Conservation (phyloP, 2,329 filamentous ascomycete species). For the Escovopsis weberi region DNA sequence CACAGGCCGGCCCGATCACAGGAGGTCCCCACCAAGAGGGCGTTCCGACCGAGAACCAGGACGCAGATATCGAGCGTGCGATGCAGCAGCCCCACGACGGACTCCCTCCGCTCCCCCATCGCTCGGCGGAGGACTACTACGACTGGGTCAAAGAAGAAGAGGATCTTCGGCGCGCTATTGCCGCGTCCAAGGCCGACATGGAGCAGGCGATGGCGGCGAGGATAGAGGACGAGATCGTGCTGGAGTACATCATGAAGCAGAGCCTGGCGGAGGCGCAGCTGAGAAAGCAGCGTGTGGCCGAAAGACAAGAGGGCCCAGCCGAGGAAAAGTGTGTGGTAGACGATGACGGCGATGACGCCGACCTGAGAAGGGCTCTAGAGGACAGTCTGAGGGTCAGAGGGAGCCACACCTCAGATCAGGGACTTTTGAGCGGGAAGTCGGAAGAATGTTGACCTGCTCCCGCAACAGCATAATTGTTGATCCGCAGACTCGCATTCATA, state of each 20-base stretch:
- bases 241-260: constrained; percentile 67
- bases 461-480: no score
- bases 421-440: constrained; percentile 1
- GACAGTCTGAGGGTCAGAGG: constrained; percentile 32
- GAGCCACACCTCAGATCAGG: constrained; percentile 16
- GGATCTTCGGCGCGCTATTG: constrained; percentile 30
- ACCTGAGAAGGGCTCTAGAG: constrained; percentile 39
- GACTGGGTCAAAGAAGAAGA: constrained; percentile 19
- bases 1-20: constrained; percentile 4
- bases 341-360: constrained; percentile 35
- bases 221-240: constrained; percentile 56
- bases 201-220: constrained; percentile 26
- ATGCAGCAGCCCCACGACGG: constrained; percentile 7
- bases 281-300: constrained; percentile 4
- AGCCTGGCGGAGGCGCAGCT: constrained; percentile 54
- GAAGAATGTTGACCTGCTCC: background rate
- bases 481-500: no score
- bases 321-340: constrained; percentile 21
- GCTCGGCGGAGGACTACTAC: constrained; percentile 1
- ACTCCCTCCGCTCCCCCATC: constrained; percentile 10
- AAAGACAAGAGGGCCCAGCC: constrained; percentile 7
- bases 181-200: constrained; percentile 28
- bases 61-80: background rate
- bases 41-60: background rate
- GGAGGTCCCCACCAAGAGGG: constrained; percentile 1